Base-by-base conservation (phyloP, 805 yeast genomes). In the Alloascoidea hylecoeti region DNA sequence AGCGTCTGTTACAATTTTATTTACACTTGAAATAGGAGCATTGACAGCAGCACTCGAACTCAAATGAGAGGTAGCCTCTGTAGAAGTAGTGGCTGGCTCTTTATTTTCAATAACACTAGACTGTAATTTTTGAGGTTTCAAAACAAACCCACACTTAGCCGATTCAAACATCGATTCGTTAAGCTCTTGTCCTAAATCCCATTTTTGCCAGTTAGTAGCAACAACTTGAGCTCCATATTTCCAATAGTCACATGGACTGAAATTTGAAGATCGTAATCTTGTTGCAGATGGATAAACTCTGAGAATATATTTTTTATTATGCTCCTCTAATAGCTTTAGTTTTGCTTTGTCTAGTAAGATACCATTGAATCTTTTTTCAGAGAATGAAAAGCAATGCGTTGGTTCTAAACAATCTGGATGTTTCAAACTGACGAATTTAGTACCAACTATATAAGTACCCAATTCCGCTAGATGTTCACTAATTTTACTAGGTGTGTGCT, bases 131-230 rank as follows among this genome's bases (percentile, higher is more conserved):
- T 43, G 44, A 0, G 96, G 96, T 49, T 92, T 92, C 36, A 83
- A 58, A 4, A 80, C 74, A 50, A 83, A 92, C 0, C 99, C 99
- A 0, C 68, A 60, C 35, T 63, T 68, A 12, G 66, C 61, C 0
- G 71, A 69, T 37, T 72, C 73, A 55, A 89, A 85, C 69, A 86
- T 60, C 2, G 95, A 83, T 44, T 81, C 81, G 53, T 86, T 88
- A 6, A 92, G 49, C 51, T 86, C 95, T 51, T 88, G 89, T 0
- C 96, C 96, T 14, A 75, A 41, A 51, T 92, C 98, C 52, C 73
- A 78, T 0, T 92, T 78, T 56, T 89, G 98, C 96, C 96, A 89
- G 51, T 89, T 92, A 0, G 95, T 78, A 0, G 98, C 97, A 3
- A 83, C 97, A 85, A 92, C 73, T 51, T 92, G 98, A 6, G 70